Conservation (phyloP, 129 eudicot species). For the Tagetes erecta region DNA sequence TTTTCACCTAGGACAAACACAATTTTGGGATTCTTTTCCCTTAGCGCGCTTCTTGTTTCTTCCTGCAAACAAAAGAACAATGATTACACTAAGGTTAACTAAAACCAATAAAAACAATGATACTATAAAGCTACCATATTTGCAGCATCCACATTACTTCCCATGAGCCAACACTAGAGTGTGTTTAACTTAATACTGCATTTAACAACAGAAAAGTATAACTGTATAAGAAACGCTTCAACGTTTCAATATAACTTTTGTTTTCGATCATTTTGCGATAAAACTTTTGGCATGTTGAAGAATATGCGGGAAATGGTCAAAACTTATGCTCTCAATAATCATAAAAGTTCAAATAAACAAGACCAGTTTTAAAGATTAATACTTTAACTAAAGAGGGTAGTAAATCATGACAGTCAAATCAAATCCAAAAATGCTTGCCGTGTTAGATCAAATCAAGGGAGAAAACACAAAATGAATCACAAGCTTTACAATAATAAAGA, state of each 20-base stretch:
- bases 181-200: constrained; percentile 26
- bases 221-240: neutral
- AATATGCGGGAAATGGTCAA: neutral
- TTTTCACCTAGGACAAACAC: constrained; percentile 63
- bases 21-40: constrained; percentile 57
- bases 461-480: neutral
- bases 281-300: neutral
- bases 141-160: constrained; percentile 58
- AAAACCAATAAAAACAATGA: neutral
- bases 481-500: too few relatives aligned
- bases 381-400: neutral
- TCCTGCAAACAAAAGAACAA: constrained; percentile 46
- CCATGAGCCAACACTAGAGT: constrained; percentile 40
- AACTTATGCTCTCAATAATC: neutral
- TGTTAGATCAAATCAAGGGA: neutral
- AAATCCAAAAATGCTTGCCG: too few relatives aligned
- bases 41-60: constrained; percentile 39
- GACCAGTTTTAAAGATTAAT: too few relatives aligned
- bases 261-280: neutral
- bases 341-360: neutral
- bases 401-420: too few relatives aligned
- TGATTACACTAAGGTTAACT: neutral
- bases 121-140: constrained; percentile 34
- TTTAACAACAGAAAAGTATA: constrained; percentile 1
- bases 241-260: too few relatives aligned